Conservation (phyloP, 2,329 filamentous ascomycete species). For the Arthrobotrys iridis region DNA sequence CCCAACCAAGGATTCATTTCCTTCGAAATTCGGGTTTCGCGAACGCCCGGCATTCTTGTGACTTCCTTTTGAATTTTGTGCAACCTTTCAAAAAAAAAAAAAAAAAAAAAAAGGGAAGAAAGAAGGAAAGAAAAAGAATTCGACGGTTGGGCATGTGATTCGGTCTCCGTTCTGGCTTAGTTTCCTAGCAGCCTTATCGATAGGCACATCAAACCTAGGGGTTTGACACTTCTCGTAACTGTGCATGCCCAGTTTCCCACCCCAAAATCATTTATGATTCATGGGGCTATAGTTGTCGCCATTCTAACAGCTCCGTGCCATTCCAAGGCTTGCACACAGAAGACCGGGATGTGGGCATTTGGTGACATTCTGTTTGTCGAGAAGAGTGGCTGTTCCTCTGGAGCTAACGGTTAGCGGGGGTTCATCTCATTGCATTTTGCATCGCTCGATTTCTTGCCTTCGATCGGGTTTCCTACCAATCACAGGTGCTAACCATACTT, state of each 20-base stretch:
- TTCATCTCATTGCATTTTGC: conserved; percentile 48
- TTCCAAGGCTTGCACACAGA: not conserved
- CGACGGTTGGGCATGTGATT: not conserved
- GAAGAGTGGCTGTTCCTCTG: not conserved
- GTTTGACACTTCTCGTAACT: conserved; percentile 2
- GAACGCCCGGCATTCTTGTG: conserved; percentile 10
- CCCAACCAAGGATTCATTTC: not conserved
- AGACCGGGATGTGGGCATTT: conserved; percentile 1
- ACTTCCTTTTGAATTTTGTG: not conserved
- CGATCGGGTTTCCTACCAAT: conserved; percentile 44
- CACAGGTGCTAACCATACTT: conserved; percentile 10
- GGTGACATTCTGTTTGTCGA: conserved; percentile 1
- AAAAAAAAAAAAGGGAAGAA: no score
- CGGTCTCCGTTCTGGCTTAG: no score
- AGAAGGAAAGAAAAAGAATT: no score
- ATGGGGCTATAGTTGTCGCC: conserved; percentile 25
- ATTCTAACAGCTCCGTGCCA: conserved; percentile 22
- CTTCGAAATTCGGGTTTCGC: not conserved
- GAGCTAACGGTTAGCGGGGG: conserved; percentile 44
- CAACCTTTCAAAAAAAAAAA: not conserved
- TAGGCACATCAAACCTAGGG: not conserved
- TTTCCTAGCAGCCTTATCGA: not conserved
- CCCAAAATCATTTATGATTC: conserved; percentile 10
- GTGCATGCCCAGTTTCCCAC: not conserved
- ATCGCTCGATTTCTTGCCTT: conserved; percentile 13